Base-by-base conservation (phyloP, 2,329 filamentous ascomycete genomes). In the Botryotinia narcissicola region DNA sequence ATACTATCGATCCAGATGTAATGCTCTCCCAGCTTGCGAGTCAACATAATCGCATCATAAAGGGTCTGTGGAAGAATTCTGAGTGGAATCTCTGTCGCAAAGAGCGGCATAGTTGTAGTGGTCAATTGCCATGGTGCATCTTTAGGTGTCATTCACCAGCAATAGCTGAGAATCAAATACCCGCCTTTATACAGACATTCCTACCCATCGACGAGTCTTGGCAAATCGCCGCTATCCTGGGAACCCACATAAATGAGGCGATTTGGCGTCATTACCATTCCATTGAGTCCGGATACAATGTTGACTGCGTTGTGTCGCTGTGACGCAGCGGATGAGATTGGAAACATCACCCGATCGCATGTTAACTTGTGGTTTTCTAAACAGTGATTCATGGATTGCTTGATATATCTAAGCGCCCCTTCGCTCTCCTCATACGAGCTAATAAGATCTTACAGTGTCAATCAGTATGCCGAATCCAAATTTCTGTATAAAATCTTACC, bases 1-100 rank as follows among this genome's bases (percentile, higher is more conserved):
- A 63, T 63, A 25, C 37, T 63, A 29, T 42, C 60, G 16, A 63
- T 63, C 60, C 60, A 63, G 25, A 63, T 63, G 6, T 63, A 42
- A 8, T 18, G 60, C 37, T 42, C 37, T 63, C 60, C 60, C 8
- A 63, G 60, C 16, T 44, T 42, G 7, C 60, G 37, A 29, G 60
- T 63, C 60, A 40, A 63, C 60, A 63, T 29, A 16, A 63, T n/a
- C 4, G 60, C 60, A 63, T 63, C 60, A 29, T 63, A 7, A n/a
- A 63, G 37, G 3, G 37, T 63, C 25, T 63, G 37, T n/a, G 60
- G 60, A 3, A 63, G 60, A 29, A 63, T 44, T 8, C 6, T 44
- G 9, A 63, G 60, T 25, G 60, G 60, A 4, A 63, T 63, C n/a
- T 63, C 60, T 5, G 60, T 63, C 25, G 37, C 16, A 29, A 63